These are phyloP conservation scores for Solanum pennellii DNA, from an alignment of 257 asterid species.

Conservation along the genomic window DNA sequence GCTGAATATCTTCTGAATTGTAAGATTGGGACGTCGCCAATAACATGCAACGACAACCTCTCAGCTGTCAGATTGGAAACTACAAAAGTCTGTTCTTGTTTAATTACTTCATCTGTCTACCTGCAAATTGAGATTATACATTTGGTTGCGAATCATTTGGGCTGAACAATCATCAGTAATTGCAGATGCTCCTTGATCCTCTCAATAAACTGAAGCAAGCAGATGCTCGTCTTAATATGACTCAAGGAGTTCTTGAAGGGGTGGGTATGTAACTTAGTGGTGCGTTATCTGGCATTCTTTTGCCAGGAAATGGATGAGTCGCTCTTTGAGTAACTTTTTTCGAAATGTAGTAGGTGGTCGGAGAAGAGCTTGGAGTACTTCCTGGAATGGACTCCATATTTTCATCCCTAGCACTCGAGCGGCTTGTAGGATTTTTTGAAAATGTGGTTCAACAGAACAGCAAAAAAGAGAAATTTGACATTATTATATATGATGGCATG, in stretches of 20 bases:
- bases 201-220: constrained; percentile 80
- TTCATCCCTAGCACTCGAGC: constrained; percentile 65
- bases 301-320: neutral
- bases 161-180: constrained; percentile 1
- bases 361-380: constrained; percentile 94
- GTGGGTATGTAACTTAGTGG: constrained; percentile 52
- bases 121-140: neutral
- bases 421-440: constrained; percentile 38
- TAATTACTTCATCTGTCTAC: neutral
- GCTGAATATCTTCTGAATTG: constrained; percentile 67
- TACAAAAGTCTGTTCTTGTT: constrained; percentile 46
- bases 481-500: constrained; percentile 70
- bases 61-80: constrained; percentile 84
- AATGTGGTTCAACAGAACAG: constrained; percentile 15
- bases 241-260: constrained; percentile 98
- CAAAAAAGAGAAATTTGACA: constrained; percentile 38
- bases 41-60: constrained; percentile 43
- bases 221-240: constrained; percentile 74
- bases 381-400: constrained; percentile 99
- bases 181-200: constrained; percentile 93
- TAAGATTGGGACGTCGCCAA: constrained; percentile 69
- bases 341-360: constrained; percentile 53
- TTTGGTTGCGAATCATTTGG: constrained; percentile 5
- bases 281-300: neutral
- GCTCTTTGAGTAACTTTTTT: constrained; percentile 5